Conservation (phyloP, 1,284 basidiomycete genomes). For the Fomitopsis pinicola region DNA sequence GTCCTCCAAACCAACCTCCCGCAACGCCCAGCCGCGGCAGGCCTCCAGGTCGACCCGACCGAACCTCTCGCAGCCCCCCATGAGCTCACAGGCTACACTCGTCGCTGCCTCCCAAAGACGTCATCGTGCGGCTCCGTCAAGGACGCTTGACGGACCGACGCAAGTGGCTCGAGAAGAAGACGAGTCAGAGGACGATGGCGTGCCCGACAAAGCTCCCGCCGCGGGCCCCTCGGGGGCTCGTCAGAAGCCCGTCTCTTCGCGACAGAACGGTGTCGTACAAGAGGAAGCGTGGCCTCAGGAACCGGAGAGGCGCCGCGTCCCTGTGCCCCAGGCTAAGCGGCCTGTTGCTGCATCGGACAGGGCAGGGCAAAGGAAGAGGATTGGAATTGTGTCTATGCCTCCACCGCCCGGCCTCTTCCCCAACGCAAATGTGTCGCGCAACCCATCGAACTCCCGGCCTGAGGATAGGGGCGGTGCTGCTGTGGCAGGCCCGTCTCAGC, state of each 20-base stretch:
- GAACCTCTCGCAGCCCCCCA: conserved; percentile 4
- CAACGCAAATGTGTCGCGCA: neutral
- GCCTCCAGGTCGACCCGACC: neutral
- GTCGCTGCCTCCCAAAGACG: conserved; percentile 13
- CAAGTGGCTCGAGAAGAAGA: neutral
- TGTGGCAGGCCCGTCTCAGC: neutral
- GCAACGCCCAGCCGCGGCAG: neutral
- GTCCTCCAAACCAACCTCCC: neutral
- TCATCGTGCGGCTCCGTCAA: neutral
- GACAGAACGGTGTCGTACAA: neutral
- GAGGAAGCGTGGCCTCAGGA: neutral
- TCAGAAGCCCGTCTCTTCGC: neutral
- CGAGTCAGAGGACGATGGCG: neutral
- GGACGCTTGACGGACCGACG: neutral
- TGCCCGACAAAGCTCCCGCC: neutral
- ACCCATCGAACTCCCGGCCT: neutral
- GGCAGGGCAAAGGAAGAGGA: neutral
- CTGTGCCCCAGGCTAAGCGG: neutral
- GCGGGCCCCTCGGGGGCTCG: neutral
- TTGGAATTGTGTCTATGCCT: neutral
- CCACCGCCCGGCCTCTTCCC: neutral
- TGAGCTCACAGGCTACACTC: conserved; percentile 22
- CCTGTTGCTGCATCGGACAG: neutral
- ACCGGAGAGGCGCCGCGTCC: neutral
- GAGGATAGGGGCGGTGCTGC: neutral